Evolutionary conservation across 805 yeast species (phyloP).

Genomic region (Candida coleopterorum): DNA sequence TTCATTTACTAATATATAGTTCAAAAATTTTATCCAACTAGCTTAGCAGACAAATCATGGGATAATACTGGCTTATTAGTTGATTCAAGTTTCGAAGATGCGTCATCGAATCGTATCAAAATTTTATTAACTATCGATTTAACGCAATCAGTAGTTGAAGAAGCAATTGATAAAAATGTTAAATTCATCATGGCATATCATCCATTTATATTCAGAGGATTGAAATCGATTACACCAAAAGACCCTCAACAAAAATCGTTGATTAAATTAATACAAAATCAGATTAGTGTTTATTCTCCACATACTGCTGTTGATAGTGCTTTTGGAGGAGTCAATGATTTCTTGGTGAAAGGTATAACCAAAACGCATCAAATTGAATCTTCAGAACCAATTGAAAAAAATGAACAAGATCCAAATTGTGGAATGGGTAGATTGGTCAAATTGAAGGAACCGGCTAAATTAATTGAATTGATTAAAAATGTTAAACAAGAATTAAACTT

Average conservation of each 20-base stretch:
- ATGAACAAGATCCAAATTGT: conserved; percentile 42
- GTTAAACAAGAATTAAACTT: conserved; percentile 54
- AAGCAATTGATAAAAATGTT: conserved; percentile 58
- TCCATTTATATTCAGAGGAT: conserved; percentile 89
- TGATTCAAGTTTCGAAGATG: conserved; percentile 47
- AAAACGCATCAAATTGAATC: conserved; percentile 20
- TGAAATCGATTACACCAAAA: conserved; percentile 58
- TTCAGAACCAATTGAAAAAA: conserved; percentile 42
- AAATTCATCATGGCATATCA: conserved; percentile 77
- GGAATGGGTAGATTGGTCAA: conserved; percentile 80
- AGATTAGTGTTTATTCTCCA: conserved; percentile 89
- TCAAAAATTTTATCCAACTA: conserved; percentile 73
- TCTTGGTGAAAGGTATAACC: conserved; percentile 64
- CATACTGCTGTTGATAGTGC: conserved; percentile 97
- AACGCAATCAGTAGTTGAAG: conserved; percentile 78
- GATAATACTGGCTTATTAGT: conserved; percentile 92
- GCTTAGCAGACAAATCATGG: conserved; percentile 85
- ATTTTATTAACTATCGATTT: conserved; percentile 77
- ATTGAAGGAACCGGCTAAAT: conserved; percentile 38
- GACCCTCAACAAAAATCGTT: conserved; percentile 84
- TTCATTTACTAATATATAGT: conserved; percentile 30
- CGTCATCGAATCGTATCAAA: conserved; percentile 13
- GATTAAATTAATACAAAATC: conserved; percentile 63
- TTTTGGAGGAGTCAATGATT: conserved; percentile 89
- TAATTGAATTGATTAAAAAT: conserved; percentile 42